Conservation (phyloP, 78 protist genomes). For the Chrysochromulina tobinii region DNA sequence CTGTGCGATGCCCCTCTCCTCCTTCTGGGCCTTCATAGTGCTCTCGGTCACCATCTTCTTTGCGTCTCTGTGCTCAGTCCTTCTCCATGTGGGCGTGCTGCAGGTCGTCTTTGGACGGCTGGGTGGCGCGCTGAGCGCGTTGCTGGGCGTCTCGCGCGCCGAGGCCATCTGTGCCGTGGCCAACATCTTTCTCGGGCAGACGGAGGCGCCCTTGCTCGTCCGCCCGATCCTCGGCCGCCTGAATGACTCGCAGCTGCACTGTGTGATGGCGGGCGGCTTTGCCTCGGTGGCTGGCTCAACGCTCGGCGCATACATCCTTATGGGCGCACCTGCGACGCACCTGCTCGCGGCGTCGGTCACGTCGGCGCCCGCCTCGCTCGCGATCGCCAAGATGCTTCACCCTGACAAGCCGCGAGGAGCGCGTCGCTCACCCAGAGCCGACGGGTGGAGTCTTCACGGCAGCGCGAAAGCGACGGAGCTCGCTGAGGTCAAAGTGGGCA, state of each 20-base stretch:
- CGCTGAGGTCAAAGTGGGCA: too few relatives aligned
- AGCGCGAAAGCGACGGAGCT: too few relatives aligned
- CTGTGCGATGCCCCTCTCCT: not conserved
- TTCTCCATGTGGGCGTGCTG: constrained; percentile 44
- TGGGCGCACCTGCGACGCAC: constrained; percentile 40
- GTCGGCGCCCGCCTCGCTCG: constrained; percentile 60
- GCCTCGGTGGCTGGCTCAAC: constrained; percentile 60
- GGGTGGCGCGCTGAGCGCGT: not conserved
- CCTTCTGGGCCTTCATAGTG: constrained; percentile 29
- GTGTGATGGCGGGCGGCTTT: constrained; percentile 61
- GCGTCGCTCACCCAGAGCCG: not conserved
- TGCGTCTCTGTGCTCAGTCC: not conserved
- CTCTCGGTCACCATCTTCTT: constrained; percentile 50
- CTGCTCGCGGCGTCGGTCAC: constrained; percentile 51
- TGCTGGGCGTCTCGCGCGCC: not conserved
- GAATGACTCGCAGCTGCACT: constrained; percentile 50
- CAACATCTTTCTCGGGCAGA: constrained; percentile 56
- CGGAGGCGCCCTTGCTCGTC: constrained; percentile 56
- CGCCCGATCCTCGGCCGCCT: constrained; percentile 35
- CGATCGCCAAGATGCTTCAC: constrained; percentile 42
- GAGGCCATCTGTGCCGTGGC: constrained; percentile 5
- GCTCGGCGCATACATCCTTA: constrained; percentile 52
- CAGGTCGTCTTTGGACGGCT: not conserved
- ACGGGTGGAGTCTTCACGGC: too few relatives aligned
- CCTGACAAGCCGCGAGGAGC: constrained; percentile 36